Conservation (phyloP, 352 stramenopile genomes). For the Pythium myriotylum region DNA sequence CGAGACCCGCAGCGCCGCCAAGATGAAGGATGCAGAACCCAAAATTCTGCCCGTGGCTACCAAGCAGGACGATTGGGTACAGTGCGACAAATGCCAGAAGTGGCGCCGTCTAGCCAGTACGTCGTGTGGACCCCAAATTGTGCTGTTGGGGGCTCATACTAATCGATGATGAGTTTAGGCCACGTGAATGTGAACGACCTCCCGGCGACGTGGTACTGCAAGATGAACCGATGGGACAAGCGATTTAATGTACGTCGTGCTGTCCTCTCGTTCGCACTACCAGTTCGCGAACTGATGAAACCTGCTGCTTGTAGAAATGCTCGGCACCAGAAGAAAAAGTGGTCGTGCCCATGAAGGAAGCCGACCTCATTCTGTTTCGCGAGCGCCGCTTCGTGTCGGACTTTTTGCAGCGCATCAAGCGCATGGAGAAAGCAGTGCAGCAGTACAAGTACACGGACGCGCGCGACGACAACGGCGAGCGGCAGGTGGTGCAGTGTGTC, state of each 20-base stretch:
- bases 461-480: constrained; percentile 64
- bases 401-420: constrained; percentile 69
- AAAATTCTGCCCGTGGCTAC: constrained; percentile 52
- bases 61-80: constrained; percentile 87
- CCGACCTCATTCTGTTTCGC: constrained; percentile 61
- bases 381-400: constrained; percentile 70
- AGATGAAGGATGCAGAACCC: constrained; percentile 53
- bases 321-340: constrained; percentile 69
- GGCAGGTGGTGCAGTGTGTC: constrained; percentile 70
- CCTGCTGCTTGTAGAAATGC: constrained; percentile 61
- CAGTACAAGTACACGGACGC: constrained; percentile 67
- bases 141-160: constrained; percentile 3
- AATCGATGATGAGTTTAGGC: constrained; percentile 37
- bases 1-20: constrained; percentile 50
- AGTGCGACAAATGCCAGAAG: constrained; percentile 88
- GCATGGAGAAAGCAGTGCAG: constrained; percentile 71
- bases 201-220: constrained; percentile 81
- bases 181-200: constrained; percentile 79
- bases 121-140: constrained; percentile 20
- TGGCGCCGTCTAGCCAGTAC: constrained; percentile 79
- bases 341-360: constrained; percentile 63
- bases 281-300: neutral
- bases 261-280: neutral
- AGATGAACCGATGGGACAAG: constrained; percentile 87
- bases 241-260: constrained; percentile 58